Evolutionary conservation across 495 filamentous ascomycete genomes (phyloP).

Genomic region (Daldinia loculata): DNA sequence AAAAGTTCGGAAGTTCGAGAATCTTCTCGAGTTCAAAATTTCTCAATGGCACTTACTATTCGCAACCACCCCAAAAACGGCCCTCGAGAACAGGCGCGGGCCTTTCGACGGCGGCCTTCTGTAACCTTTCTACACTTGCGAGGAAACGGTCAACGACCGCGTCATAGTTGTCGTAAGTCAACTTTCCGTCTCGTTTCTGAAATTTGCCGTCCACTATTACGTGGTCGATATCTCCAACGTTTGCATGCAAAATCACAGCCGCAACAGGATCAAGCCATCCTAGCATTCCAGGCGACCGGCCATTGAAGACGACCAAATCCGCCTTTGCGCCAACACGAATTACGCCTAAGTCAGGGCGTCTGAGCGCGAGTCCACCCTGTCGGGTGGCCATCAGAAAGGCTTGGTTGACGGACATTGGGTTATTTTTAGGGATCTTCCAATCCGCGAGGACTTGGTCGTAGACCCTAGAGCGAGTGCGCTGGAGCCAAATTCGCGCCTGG

Average conservation of each 20-base stretch:
- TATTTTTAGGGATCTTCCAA: constrained; percentile 51
- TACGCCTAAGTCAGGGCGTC: constrained; percentile 56
- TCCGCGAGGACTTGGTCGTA: constrained; percentile 48
- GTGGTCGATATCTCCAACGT: constrained; percentile 56
- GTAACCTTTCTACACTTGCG: constrained; percentile 46
- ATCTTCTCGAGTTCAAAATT: background rate
- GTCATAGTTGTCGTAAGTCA: constrained; percentile 42
- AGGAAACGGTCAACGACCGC: constrained; percentile 45
- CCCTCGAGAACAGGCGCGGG: constrained; percentile 31
- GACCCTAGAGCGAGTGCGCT: constrained; percentile 44
- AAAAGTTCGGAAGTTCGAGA: background rate
- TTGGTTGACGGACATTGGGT: constrained; percentile 57
- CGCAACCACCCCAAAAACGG: constrained; percentile 35
- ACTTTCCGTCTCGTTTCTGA: constrained; percentile 49
- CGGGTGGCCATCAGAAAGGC: constrained; percentile 61
- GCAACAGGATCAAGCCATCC: constrained; percentile 62
- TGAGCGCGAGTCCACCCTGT: constrained; percentile 56
- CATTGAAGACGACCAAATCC: constrained; percentile 62
- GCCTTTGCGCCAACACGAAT: constrained; percentile 57
- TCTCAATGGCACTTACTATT: constrained; percentile 6
- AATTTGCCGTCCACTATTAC: constrained; percentile 60
- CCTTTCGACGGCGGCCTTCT: constrained; percentile 15
- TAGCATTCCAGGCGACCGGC: constrained; percentile 54
- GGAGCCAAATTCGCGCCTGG: constrained; percentile 52
- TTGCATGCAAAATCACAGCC: constrained; percentile 60